Evolutionary conservation across 2,329 filamentous ascomycete species (phyloP).

Genomic region (Aquanectria penicillioides): DNA sequence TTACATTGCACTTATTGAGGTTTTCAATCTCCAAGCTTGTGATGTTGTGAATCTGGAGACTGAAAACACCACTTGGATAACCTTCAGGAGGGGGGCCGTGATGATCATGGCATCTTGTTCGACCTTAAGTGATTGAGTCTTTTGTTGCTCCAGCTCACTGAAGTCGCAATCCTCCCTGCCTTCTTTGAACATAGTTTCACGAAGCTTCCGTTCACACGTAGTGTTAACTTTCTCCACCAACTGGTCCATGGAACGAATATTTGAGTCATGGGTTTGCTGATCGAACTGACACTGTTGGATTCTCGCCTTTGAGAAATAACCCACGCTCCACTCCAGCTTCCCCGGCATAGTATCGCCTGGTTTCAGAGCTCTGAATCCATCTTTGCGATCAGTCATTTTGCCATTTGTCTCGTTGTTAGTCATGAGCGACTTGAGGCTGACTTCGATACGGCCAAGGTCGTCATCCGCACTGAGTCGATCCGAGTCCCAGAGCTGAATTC

Average conservation of each 20-base stretch:
- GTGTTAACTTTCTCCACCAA: constrained; percentile 66
- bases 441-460: constrained; percentile 77
- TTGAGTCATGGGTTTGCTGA: constrained; percentile 67
- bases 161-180: constrained; percentile 63
- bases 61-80: constrained; percentile 73
- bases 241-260: constrained; percentile 66
- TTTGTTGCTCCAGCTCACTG: constrained; percentile 74
- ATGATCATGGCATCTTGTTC: constrained; percentile 73
- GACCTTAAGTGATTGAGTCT: constrained; percentile 71
- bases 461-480: constrained; percentile 79
- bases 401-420: constrained; percentile 66
- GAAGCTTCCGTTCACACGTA: constrained; percentile 68
- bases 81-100: constrained; percentile 69
- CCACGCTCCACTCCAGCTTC: constrained; percentile 74
- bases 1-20: constrained; percentile 65
- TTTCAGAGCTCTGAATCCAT: constrained; percentile 73
- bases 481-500: constrained; percentile 80
- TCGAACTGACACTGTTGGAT: constrained; percentile 71
- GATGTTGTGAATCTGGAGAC: constrained; percentile 78
- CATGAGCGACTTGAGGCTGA: constrained; percentile 74
- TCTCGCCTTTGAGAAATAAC: constrained; percentile 74
- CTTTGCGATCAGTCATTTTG: constrained; percentile 69
- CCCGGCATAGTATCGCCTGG: constrained; percentile 75
- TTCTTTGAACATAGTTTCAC: constrained; percentile 64
- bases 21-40: constrained; percentile 72